Percentiles rank a stretch among this genome's conserved stretches.
These are phyloP conservation scores for Monilinia vaccinii-corymbosi DNA, from an alignment of 2,329 filamentous ascomycete species.

Conservation along the genomic window DNA sequence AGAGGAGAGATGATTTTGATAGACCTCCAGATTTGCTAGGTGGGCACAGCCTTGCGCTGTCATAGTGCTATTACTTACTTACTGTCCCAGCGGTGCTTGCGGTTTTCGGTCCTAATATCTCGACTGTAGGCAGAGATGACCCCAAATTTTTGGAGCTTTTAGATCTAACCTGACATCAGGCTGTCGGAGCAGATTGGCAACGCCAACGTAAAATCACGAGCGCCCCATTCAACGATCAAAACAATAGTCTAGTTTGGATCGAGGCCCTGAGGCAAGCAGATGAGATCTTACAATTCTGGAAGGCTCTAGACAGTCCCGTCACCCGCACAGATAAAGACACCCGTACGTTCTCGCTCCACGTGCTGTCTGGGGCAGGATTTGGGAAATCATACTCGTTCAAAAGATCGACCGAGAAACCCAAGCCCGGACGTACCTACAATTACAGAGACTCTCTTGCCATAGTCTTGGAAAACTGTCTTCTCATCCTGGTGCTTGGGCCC, in stretches of 20 bases:
- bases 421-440: background rate
- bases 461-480: background rate
- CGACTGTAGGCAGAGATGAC: background rate
- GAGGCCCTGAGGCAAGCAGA: background rate
- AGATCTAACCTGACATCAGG: background rate
- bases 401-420: background rate
- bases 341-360: background rate
- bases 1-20: constrained; percentile 1
- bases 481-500: background rate
- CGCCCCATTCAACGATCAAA: background rate
- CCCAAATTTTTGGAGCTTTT: background rate
- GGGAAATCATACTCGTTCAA: constrained; percentile 3
- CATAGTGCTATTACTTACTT: background rate
- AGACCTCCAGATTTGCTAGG: constrained; percentile 1
- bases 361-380: background rate
- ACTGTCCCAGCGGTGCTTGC: background rate
- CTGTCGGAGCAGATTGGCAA: background rate
- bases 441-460: background rate
- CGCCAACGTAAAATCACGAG: background rate
- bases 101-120: background rate
- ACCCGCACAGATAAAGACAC: background rate
- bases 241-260: background rate
- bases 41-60: background rate
- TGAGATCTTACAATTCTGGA: constrained; percentile 3
- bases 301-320: background rate